Evolutionary conservation across 805 yeast genomes (phyloP).

Genomic region (Ascoidea rubescens): DNA sequence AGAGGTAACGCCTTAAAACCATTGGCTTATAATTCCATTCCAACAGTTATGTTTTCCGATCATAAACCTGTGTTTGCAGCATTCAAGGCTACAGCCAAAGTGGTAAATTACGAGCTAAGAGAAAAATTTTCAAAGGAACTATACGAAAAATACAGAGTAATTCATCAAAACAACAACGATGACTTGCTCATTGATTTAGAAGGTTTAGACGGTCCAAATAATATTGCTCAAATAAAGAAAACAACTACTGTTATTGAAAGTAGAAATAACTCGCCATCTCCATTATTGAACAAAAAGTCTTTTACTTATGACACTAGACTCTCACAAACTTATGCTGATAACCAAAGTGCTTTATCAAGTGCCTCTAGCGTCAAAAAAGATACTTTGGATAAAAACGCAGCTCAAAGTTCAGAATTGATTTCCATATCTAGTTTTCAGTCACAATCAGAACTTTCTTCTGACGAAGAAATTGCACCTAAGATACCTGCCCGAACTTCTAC

Average conservation of each 20-base stretch:
- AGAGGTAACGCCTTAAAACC: constrained; percentile 47
- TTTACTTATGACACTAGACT: constrained; percentile 22
- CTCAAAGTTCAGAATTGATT: no score
- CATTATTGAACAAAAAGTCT: constrained; percentile 16
- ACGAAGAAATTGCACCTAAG: no score
- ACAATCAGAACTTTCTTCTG: no score
- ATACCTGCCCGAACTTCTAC: no score
- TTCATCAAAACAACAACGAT: constrained; percentile 15
- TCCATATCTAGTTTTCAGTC: no score
- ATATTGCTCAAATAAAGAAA: constrained; percentile 10
- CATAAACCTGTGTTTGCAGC: constrained; percentile 89
- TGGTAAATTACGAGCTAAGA: constrained; percentile 53
- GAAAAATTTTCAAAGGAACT: constrained; percentile 40
- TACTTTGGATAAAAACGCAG: no score
- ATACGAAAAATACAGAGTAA: constrained; percentile 38
- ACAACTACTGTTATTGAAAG: not conserved
- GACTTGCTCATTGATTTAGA: constrained; percentile 14
- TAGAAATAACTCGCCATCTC: constrained; percentile 1
- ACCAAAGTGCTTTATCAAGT: no score
- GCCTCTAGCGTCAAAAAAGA: no score
- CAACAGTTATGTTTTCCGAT: constrained; percentile 55
- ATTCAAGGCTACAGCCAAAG: constrained; percentile 48
- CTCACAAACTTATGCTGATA: constrained; percentile 18
- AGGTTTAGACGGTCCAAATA: constrained; percentile 12
- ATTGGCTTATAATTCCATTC: constrained; percentile 53